These are phyloP conservation scores for Capillidium rhysosporum DNA, from an alignment of 371 early-diverging fungal genomes.

Conservation along the genomic window DNA sequence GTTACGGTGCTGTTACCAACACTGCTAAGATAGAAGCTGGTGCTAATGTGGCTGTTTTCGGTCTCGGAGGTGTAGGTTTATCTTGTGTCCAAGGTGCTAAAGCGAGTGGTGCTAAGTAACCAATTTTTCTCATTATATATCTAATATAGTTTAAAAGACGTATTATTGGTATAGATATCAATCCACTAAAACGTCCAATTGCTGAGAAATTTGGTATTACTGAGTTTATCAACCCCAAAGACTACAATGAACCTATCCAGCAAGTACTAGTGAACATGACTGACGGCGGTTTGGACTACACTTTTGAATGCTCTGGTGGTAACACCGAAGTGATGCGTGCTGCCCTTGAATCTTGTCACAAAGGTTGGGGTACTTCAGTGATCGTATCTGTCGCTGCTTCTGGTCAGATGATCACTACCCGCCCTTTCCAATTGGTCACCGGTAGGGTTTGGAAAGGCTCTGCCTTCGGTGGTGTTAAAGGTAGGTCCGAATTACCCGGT, in stretches of 20 bases:
- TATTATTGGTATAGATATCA: constrained; percentile 82
- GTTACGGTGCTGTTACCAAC: constrained; percentile 85
- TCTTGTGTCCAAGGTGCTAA: constrained; percentile 76
- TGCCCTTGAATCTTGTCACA: constrained; percentile 51
- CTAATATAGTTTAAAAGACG: constrained; percentile 12
- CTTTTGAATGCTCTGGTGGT: constrained; percentile 90
- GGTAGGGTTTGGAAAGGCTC: constrained; percentile 90
- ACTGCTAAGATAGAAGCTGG: constrained; percentile 77
- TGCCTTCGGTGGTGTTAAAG: constrained; percentile 95
- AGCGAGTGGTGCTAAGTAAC: constrained; percentile 33
- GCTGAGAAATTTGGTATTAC: constrained; percentile 83
- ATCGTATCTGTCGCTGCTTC: constrained; percentile 86
- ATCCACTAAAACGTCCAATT: constrained; percentile 55
- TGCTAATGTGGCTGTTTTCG: constrained; percentile 73
- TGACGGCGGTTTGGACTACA: constrained; percentile 89
- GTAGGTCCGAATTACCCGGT: constrained; percentile 71
- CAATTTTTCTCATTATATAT: too few relatives aligned
- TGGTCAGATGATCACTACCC: constrained; percentile 78
- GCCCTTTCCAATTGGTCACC: constrained; percentile 89
- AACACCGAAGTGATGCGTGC: constrained; percentile 83
- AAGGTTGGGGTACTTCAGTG: constrained; percentile 62
- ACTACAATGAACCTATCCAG: constrained; percentile 55
- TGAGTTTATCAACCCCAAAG: constrained; percentile 77
- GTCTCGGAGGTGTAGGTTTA: constrained; percentile 87
- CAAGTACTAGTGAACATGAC: constrained; percentile 71